Conservation (phyloP, 139 green algal species). For the Chlamydomonas incerta region DNA sequence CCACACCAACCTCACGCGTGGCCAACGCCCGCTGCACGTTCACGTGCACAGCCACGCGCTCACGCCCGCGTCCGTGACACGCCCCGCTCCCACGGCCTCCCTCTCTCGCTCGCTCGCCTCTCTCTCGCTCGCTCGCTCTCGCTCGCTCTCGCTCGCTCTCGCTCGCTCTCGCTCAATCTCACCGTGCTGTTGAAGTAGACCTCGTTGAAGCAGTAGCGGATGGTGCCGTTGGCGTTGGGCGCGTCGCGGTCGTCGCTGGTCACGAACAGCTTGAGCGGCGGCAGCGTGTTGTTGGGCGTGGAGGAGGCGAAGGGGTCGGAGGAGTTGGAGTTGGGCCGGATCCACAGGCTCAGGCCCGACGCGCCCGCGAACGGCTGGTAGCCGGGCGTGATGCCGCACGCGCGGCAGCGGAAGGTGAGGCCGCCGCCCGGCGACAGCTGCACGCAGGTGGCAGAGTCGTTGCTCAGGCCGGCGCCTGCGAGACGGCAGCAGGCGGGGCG, state of each 20-base stretch:
- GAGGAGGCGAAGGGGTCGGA: conserved; percentile 25
- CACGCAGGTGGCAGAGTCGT: conserved; percentile 39
- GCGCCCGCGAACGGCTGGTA: conserved; percentile 49
- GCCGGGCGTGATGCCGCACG: conserved; percentile 37
- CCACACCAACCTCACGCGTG: too few relatives aligned
- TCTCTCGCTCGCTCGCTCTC: too few relatives aligned
- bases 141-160: too few relatives aligned
- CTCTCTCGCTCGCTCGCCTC: too few relatives aligned
- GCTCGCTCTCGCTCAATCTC: too few relatives aligned
- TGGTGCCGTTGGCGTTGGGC: not conserved
- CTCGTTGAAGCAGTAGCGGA: conserved; percentile 35
- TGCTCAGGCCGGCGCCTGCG: conserved; percentile 20
- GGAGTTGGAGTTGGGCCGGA: conserved; percentile 29
- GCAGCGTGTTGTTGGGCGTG: conserved; percentile 10
- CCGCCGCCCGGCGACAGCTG: conserved; percentile 24
- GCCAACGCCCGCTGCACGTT: too few relatives aligned
- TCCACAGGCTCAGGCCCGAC: conserved; percentile 38
- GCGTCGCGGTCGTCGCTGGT: not conserved
- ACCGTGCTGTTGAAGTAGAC: conserved; percentile 34
- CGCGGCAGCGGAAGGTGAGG: conserved; percentile 45
- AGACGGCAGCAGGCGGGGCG: not conserved
- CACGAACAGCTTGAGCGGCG: conserved; percentile 34
- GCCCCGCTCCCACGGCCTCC: too few relatives aligned
- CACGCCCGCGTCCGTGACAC: too few relatives aligned
- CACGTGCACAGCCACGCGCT: too few relatives aligned